phyloP scores from a whole-genome alignment of 345 rosid genomes.

The rapeseed (Brassica napus) region DNA sequence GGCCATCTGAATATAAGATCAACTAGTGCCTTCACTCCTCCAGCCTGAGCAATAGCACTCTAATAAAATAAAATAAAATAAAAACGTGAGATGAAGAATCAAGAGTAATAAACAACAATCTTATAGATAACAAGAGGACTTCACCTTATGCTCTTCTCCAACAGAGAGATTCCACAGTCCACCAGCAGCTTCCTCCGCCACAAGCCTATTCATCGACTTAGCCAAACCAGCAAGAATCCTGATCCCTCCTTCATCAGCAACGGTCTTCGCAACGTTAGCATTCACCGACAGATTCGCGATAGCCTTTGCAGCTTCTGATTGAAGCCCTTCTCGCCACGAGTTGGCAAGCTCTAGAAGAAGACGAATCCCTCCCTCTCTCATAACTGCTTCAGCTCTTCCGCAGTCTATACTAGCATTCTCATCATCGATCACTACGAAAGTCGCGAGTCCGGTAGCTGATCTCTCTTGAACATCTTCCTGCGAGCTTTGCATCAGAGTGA shows the following conservation, averaged over 20 bases:
- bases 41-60: slow-evolving; percentile 81
- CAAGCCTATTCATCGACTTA: slow-evolving; percentile 75
- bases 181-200: slow-evolving; percentile 91
- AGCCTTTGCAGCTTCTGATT: slow-evolving; percentile 92
- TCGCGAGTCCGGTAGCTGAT: slow-evolving; percentile 90
- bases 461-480: slow-evolving; percentile 91
- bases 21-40: slow-evolving; percentile 74
- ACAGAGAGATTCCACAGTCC: slow-evolving; percentile 91
- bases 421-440: slow-evolving; percentile 82
- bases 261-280: slow-evolving; percentile 77
- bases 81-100: neutral
- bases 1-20: slow-evolving; percentile 85
- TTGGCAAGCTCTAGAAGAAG: slow-evolving; percentile 76
- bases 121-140: neutral
- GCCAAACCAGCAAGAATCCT: slow-evolving; percentile 65
- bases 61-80: slow-evolving; percentile 19
- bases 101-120: neutral
- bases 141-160: slow-evolving; percentile 88
- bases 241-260: slow-evolving; percentile 84
- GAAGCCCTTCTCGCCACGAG: slow-evolving; percentile 88
- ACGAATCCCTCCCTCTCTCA: slow-evolving; percentile 73
- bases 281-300: slow-evolving; percentile 86
- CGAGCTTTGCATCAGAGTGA: slow-evolving; percentile 68
- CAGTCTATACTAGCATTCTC: slow-evolving; percentile 81
- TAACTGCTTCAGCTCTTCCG: slow-evolving; percentile 85